Conservation (phyloP, 2,329 filamentous ascomycete species). For the Fusarium buxicola region DNA sequence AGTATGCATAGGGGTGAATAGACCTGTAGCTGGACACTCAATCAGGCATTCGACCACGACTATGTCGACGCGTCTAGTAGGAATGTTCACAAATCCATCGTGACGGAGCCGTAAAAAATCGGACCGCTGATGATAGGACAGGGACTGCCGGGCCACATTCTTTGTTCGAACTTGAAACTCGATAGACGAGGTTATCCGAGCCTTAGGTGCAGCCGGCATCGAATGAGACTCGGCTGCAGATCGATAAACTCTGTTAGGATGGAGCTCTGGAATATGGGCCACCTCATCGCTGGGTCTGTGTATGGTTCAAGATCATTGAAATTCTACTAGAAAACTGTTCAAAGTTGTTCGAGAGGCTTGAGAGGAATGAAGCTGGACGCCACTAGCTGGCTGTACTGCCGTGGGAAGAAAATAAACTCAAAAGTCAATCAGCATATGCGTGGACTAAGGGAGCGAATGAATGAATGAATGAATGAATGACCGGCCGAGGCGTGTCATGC, state of each 20-base stretch:
- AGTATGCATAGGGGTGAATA: not conserved
- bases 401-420: not conserved
- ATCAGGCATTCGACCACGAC: conserved; percentile 9
- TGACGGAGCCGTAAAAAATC: conserved; percentile 10
- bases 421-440: not conserved
- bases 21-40: conserved; percentile 8
- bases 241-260: conserved; percentile 3
- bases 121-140: conserved; percentile 3
- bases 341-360: conserved; percentile 13
- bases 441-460: not conserved
- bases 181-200: conserved; percentile 29
- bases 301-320: conserved; percentile 6
- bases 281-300: conserved; percentile 20
- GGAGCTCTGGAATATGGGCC: conserved; percentile 1
- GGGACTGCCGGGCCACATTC: conserved; percentile 21
- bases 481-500: conserved; percentile 22
- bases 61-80: not conserved
- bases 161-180: conserved; percentile 12
- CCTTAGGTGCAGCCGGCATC: conserved; percentile 19
- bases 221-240: conserved; percentile 21
- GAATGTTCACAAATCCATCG: not conserved
- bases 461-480: not conserved
- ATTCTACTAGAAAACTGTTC: conserved; percentile 13
- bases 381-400: conserved; percentile 7
- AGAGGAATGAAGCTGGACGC: conserved; percentile 31